These are phyloP conservation scores for Voacanga thouarsii DNA, from an alignment of 257 asterid genomes.

Conservation along the genomic window DNA sequence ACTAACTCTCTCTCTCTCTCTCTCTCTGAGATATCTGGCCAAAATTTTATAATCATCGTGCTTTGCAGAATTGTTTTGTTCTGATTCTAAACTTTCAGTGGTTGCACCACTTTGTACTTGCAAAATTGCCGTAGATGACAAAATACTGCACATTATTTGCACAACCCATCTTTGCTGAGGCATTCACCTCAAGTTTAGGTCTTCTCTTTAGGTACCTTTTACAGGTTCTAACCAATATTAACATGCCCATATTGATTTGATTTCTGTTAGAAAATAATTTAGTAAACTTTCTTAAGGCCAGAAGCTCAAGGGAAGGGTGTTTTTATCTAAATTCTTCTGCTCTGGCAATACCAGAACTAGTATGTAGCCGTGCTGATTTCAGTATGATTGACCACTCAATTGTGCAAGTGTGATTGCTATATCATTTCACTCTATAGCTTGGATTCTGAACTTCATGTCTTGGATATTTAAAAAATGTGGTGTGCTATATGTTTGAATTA, in stretches of 20 bases:
- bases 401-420: too few relatives aligned
- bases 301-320: neutral
- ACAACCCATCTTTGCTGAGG: neutral
- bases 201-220: neutral
- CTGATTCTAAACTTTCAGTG: neutral
- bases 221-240: neutral
- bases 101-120: neutral
- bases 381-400: too few relatives aligned
- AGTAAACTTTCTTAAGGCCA: neutral
- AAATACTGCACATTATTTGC: neutral
- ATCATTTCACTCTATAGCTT: too few relatives aligned
- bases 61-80: neutral
- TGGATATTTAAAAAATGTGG: too few relatives aligned
- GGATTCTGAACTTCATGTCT: too few relatives aligned
- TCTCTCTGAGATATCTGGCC: neutral
- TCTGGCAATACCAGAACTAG: too few relatives aligned
- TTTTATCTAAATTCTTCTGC: too few relatives aligned
- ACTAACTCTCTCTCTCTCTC: neutral
- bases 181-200: neutral
- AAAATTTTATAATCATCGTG: neutral
- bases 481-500: neutral
- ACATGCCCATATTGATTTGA: too few relatives aligned
- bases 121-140: neutral
- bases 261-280: neutral
- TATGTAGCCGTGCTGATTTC: too few relatives aligned